phyloP scores from a whole-genome alignment of 2,329 filamentous ascomycete species.

The Scopulariopsis brevicaulis region DNA sequence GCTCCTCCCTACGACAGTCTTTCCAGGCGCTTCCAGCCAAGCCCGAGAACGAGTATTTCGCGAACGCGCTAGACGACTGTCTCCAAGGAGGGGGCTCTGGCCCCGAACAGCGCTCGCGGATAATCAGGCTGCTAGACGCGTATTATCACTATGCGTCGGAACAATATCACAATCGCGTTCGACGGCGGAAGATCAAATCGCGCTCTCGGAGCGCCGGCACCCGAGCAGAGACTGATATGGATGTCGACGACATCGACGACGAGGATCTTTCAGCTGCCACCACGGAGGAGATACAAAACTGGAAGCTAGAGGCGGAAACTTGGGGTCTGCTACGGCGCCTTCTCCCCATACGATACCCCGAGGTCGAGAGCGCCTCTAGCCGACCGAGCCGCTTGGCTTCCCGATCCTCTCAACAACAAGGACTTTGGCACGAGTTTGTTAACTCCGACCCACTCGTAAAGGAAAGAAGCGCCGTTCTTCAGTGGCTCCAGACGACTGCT shows the following conservation, averaged over 20 bases:
- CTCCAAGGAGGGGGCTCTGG: slow-evolving; percentile 33
- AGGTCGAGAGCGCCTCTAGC: slow-evolving; percentile 4
- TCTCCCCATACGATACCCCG: slow-evolving; percentile 55
- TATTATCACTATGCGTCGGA: slow-evolving; percentile 48
- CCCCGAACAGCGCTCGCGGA: slow-evolving; percentile 48
- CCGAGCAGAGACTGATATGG: slow-evolving; percentile 35
- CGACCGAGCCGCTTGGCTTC: slow-evolving; percentile 1
- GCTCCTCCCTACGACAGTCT: neutral
- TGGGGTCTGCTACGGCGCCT: slow-evolving; percentile 78
- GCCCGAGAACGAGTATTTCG: slow-evolving; percentile 78
- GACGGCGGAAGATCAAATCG: neutral
- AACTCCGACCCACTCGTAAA: slow-evolving; percentile 59
- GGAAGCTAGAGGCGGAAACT: slow-evolving; percentile 77
- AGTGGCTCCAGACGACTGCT: slow-evolving; percentile 77
- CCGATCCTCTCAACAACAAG: slow-evolving; percentile 6
- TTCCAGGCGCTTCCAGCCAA: slow-evolving; percentile 27
- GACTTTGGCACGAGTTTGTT: slow-evolving; percentile 54
- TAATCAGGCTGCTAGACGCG: slow-evolving; percentile 55
- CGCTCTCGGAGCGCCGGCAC: neutral
- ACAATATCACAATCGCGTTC: slow-evolving; percentile 18
- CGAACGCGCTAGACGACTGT: slow-evolving; percentile 71
- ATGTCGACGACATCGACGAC: slow-evolving; percentile 38
- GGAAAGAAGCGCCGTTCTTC: slow-evolving; percentile 69
- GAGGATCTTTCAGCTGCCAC: slow-evolving; percentile 12
- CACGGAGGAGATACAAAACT: slow-evolving; percentile 19